Percentiles rank a stretch among this genome's conserved stretches.
These are phyloP conservation scores for Phytophthora lateralis DNA, from an alignment of 352 stramenopile species.

Conservation along the genomic window DNA sequence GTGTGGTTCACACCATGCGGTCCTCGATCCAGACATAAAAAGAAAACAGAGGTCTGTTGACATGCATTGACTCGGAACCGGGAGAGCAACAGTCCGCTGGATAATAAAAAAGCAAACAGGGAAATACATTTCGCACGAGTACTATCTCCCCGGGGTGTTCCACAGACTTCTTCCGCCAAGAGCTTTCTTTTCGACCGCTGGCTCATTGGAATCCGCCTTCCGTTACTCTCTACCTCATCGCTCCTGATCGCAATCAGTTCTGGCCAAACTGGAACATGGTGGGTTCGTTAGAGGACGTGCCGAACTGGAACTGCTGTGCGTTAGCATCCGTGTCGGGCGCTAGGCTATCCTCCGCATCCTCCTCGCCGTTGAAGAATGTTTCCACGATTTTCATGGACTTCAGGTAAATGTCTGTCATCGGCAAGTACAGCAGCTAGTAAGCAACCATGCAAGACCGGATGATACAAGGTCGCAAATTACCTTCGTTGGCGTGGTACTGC, in stretches of 20 bases:
- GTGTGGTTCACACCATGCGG: constrained; percentile 8
- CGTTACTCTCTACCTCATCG: constrained; percentile 31
- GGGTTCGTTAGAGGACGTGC: constrained; percentile 61
- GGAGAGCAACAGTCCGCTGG: background rate
- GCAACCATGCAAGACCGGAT: constrained; percentile 37
- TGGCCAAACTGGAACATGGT: constrained; percentile 86
- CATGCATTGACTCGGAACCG: too few species aligned
- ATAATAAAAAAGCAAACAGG: constrained; percentile 39
- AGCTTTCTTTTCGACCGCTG: constrained; percentile 13
- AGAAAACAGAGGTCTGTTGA: too few species aligned
- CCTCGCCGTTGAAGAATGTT: constrained; percentile 97
- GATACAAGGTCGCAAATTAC: constrained; percentile 44
- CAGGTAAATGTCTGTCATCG: constrained; percentile 79
- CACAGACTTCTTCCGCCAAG: constrained; percentile 26
- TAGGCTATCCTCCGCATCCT: constrained; percentile 94
- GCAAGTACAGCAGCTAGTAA: constrained; percentile 23
- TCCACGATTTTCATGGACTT: constrained; percentile 98
- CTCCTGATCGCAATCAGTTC: constrained; percentile 49
- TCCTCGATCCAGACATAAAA: too few species aligned
- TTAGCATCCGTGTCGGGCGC: constrained; percentile 71
- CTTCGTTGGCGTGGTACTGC: constrained; percentile 97
- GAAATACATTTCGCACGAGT: constrained; percentile 41
- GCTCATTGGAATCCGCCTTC: constrained; percentile 22
- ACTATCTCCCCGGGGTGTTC: constrained; percentile 32
- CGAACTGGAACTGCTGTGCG: constrained; percentile 84